A percentile compares a stretch with the other conserved stretches of the same genome.
Evolutionary conservation across 345 rosid genomes (phyloP).

Genomic region (Camelina hispida): DNA sequence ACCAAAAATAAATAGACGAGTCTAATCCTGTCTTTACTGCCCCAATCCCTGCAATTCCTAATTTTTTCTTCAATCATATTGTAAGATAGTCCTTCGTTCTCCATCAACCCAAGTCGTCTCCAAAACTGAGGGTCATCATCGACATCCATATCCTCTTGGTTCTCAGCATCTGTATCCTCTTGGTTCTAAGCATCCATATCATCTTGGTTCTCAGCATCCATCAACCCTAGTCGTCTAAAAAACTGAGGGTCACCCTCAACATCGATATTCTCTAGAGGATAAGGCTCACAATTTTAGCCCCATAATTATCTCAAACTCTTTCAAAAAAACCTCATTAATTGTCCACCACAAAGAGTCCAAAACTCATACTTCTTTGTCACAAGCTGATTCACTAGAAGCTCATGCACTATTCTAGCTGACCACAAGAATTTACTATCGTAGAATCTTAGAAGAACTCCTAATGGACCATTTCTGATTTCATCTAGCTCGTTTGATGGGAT

Average conservation of each 20-base stretch:
- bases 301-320: background rate
- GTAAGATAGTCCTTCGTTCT: background rate
- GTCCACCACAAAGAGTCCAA: background rate
- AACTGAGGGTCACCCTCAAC: too few species aligned
- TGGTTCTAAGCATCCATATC: too few species aligned
- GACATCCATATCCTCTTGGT: background rate
- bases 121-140: conserved; percentile 2
- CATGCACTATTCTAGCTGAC: background rate
- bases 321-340: background rate
- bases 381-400: background rate
- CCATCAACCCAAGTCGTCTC: background rate
- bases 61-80: background rate
- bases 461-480: background rate
- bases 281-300: background rate
- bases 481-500: background rate
- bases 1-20: background rate
- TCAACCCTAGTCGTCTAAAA: too few species aligned
- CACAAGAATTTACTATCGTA: background rate
- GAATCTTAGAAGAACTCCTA: background rate
- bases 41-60: background rate
- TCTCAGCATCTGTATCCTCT: too few species aligned
- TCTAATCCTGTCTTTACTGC: background rate
- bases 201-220: too few species aligned
- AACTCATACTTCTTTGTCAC: background rate
- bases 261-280: background rate